Evolutionary conservation across 2,329 filamentous ascomycete genomes (phyloP).

Genomic region (Gliomastix tumulicola): DNA sequence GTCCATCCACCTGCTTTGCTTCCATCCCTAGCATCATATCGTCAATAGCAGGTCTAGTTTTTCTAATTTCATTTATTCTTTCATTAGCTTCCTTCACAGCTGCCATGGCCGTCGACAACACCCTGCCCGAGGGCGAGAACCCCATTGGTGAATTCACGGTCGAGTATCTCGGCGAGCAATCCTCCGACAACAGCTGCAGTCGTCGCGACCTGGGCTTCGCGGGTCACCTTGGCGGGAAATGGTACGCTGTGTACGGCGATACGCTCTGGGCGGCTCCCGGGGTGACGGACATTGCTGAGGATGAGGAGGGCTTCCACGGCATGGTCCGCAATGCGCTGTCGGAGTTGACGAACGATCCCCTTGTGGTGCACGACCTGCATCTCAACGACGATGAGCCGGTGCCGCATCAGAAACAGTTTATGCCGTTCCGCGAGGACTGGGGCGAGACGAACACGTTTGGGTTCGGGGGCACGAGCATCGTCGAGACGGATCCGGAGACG

Average conservation of each 20-base stretch:
- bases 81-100: no score
- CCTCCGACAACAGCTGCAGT: constrained; percentile 26
- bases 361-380: constrained; percentile 25
- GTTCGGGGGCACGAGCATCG: constrained; percentile 30
- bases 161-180: constrained; percentile 25
- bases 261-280: constrained; percentile 25
- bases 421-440: constrained; percentile 26
- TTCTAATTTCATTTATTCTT: not conserved
- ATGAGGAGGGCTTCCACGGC: constrained; percentile 25
- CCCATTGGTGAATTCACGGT: constrained; percentile 19
- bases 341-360: constrained; percentile 21
- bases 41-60: no score
- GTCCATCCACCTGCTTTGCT: no score
- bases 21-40: no score
- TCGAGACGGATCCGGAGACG: constrained; percentile 19
- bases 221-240: constrained; percentile 23
- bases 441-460: constrained; percentile 24
- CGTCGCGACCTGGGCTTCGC: constrained; percentile 28
- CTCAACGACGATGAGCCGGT: constrained; percentile 19
- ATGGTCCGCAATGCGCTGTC: constrained; percentile 31
- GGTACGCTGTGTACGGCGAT: constrained; percentile 29
- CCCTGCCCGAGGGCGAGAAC: constrained; percentile 24
- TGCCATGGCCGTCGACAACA: constrained; percentile 22
- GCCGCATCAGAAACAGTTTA: constrained; percentile 23
- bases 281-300: constrained; percentile 18